phyloP scores from a whole-genome alignment of 768 basidiomycete genomes.

The Termitomyces bulborhizus region DNA sequence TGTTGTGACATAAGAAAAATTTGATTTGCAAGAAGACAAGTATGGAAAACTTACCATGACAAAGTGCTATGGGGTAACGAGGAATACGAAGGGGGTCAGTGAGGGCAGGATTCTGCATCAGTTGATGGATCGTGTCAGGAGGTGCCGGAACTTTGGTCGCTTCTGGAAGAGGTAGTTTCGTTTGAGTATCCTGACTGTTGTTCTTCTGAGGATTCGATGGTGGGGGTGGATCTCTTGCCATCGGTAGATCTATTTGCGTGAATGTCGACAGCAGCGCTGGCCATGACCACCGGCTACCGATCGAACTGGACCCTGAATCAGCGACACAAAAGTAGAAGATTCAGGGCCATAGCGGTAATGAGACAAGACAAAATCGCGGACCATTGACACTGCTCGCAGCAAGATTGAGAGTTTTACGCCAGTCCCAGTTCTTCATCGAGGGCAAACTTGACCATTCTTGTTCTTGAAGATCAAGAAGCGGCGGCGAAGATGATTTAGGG shows the following conservation, averaged over 20 bases:
- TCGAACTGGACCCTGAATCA: conserved; percentile 1
- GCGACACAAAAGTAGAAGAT: neutral
- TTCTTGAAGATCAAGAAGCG: conserved; percentile 13
- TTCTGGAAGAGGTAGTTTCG: conserved; percentile 12
- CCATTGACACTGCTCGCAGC: conserved; percentile 1
- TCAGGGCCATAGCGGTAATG: neutral
- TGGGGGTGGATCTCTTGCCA: conserved; percentile 15
- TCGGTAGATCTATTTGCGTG: conserved; percentile 12
- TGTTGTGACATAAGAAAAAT: conserved; percentile 20
- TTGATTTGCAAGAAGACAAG: neutral
- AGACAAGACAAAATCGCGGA: neutral
- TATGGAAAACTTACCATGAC: conserved; percentile 64
- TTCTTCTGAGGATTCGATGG: conserved; percentile 10
- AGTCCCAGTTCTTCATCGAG: conserved; percentile 19
- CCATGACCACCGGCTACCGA: conserved; percentile 23
- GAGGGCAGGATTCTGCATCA: conserved; percentile 73
- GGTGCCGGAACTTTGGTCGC: conserved; percentile 15
- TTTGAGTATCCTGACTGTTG: conserved; percentile 4
- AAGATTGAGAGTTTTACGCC: conserved; percentile 6
- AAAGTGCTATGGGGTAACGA: conserved; percentile 89
- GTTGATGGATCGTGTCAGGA: conserved; percentile 54
- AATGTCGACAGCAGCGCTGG: conserved; percentile 18
- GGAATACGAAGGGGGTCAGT: conserved; percentile 75
- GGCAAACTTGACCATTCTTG: conserved; percentile 25
- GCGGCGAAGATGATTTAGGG: neutral